phyloP scores from a whole-genome alignment of 140 eudicot genomes.

The Cichorium intybus region DNA sequence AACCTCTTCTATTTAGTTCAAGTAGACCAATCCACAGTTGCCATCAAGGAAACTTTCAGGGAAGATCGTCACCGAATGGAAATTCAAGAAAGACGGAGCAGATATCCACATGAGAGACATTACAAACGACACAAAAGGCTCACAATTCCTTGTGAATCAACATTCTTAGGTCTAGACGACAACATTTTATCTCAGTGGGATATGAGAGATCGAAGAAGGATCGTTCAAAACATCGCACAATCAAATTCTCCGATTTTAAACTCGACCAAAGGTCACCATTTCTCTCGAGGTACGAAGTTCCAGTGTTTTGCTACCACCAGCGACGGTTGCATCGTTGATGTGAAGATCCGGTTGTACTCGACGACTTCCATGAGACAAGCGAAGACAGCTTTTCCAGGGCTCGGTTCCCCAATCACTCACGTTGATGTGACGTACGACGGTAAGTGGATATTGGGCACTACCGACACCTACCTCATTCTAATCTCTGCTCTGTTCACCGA shows the following conservation, averaged over 20 bases:
- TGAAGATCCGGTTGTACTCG: slow-evolving; percentile 83
- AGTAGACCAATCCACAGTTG: slow-evolving; percentile 53
- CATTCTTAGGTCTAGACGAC: slow-evolving; percentile 88
- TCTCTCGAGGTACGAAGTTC: slow-evolving; percentile 85
- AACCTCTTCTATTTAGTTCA: slow-evolving; percentile 29
- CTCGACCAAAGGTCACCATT: slow-evolving; percentile 90
- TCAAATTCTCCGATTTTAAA: slow-evolving; percentile 60
- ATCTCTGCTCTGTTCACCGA: slow-evolving; percentile 83
- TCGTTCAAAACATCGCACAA: slow-evolving; percentile 60
- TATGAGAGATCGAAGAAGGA: slow-evolving; percentile 79
- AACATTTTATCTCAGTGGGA: slow-evolving; percentile 84
- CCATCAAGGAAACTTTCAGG: slow-evolving; percentile 43
- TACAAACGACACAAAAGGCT: slow-evolving; percentile 70
- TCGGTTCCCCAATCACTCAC: slow-evolving; percentile 85
- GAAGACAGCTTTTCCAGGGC: slow-evolving; percentile 94
- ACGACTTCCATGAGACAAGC: slow-evolving; percentile 89
- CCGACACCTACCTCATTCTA: slow-evolving; percentile 77
- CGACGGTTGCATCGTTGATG: slow-evolving; percentile 98
- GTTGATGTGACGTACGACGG: slow-evolving; percentile 97
- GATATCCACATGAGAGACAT: slow-evolving; percentile 81
- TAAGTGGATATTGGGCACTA: slow-evolving; percentile 92
- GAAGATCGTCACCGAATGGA: slow-evolving; percentile 76
- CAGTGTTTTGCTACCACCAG: slow-evolving; percentile 92
- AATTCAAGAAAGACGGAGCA: slow-evolving; percentile 78
- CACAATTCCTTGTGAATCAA: slow-evolving; percentile 77